A percentile compares a stretch with the other conserved stretches of the same genome.
phyloP scores from a whole-genome alignment of 352 stramenopile genomes.

The Globisporangium radiosum region DNA sequence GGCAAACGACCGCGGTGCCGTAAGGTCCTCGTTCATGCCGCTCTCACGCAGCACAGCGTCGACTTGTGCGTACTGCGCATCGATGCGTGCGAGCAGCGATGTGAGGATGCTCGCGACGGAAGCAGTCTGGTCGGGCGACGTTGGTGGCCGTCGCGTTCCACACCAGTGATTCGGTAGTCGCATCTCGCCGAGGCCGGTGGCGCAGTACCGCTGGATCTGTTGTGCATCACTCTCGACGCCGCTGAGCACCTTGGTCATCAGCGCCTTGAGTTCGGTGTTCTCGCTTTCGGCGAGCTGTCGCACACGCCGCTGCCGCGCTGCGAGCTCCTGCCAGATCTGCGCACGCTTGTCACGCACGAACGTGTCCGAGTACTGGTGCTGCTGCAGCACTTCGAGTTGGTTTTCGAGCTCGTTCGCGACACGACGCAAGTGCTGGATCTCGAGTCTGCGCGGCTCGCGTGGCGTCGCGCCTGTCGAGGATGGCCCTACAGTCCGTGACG shows the following conservation, averaged over 20 bases:
- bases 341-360: slow-evolving; percentile 3
- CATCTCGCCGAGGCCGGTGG: too few species aligned
- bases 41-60: slow-evolving; percentile 6
- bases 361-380: slow-evolving; percentile 1
- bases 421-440: slow-evolving; percentile 3
- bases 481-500: background rate
- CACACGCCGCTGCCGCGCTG: slow-evolving; percentile 1
- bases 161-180: background rate
- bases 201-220: slow-evolving; percentile 3
- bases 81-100: slow-evolving; percentile 1
- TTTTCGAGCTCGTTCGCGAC: slow-evolving; percentile 1
- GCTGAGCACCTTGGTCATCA: background rate
- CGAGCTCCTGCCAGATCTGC: slow-evolving; percentile 8
- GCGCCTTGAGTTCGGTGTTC: slow-evolving; percentile 6
- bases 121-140: background rate
- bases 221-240: background rate
- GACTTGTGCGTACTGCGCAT: slow-evolving; percentile 1
- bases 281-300: slow-evolving; percentile 3
- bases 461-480: background rate
- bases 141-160: background rate
- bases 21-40: slow-evolving; percentile 6
- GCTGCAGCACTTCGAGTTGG: slow-evolving; percentile 2
- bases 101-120: background rate
- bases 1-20: slow-evolving; percentile 7
- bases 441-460: background rate